Evolutionary conservation across 2,329 filamentous ascomycete species (phyloP), one percentile per base, ranked within the genome.

Genomic region (Stagonosporopsis tanaceti): DNA sequence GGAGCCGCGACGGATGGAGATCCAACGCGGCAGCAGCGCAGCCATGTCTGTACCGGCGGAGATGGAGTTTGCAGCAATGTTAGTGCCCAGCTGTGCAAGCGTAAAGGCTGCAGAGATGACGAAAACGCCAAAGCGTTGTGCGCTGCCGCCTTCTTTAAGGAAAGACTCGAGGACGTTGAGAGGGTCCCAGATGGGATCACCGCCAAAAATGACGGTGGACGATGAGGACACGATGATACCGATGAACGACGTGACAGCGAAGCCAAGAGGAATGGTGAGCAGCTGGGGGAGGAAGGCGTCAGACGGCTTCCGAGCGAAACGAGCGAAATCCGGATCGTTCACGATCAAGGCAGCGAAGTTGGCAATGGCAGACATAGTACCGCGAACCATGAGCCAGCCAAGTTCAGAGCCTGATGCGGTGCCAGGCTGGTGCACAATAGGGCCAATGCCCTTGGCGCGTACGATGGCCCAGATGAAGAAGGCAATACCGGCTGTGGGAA

Each of bases 401-500:
- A 97, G 82, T 0, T 83, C 82, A 59, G 85, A 89, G 27, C 93
- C 93, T 4, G 85, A 78, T 4, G 86, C 76, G 4, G 79, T 85
- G 42, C 85, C 84, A 0, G 84, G 80, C 71, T 94, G 89, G 54
- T 87, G 82, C 24, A 97, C 84, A 64, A 97, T 92, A 1, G 92
- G 92, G 1, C 93, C 93, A 56, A 93, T 84, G 0, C 93, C 93
- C 40, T 92, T 86, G 28, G 93, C 93, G 25, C 90, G 86, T 34
- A 91, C 87, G 25, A 96, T 83, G 2, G 91, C 86, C 93, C 93
- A 97, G 69, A 92, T 89, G 76, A 97, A 90, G 76, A 95, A 95
- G 14, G 90, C 87, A 47, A 97, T 82, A 47, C 90, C 93, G n/a
- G 92, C 92, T 35, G 84, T 83, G 0, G 93, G 93, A 0, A 95